Base-by-base conservation (phyloP, 345 rosid species). In the Stellera chamaejasme region DNA sequence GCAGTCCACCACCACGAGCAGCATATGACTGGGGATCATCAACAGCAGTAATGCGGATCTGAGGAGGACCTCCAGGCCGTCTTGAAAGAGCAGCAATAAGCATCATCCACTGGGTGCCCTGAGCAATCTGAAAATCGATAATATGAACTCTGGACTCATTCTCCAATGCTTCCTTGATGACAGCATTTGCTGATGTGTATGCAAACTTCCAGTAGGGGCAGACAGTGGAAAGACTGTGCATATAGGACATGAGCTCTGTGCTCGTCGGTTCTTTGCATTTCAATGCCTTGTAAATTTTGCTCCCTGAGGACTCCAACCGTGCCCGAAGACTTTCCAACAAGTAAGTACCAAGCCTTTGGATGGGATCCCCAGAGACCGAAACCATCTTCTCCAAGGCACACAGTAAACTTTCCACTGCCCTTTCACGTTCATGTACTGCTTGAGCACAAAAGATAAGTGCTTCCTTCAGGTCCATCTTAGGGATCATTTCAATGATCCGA, bases 161-260 rank as follows among this genome's bases (percentile, higher is more conserved):
- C 58, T 69, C 68, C 60, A 83, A 70, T 23, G 80, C 94, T 74
- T 87, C 97, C 56, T 50, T 66, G 28, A 89, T 89, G 2, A 75
- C 72, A 28, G 48, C 86, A 67, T 93, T 89, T n/a, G 97, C 86
- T 25, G 97, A 70, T 19, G 28, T 61, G 68, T 93, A 93, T 2
- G 97, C 99, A 53, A 89, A 93, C 71, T 72, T 89, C 94, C 91
- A 93, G 72, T 82, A 93, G 0, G 99, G 99, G 54, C 99, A 89
- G 44, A 87, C 73, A 59, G 59, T 72, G 68, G 69, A 89, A 28
- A 93, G 90, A 51, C 83, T 69, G 2, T 72, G 56, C 99, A 93
- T 93, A 79, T 89, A 93, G 62, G 96, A 80, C 99, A 93, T 83
- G 36, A 93, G 73, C 52, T 93, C 99, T 6, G 88, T 71, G 69